phyloP scores from a whole-genome alignment of 2,329 filamentous ascomycete species.

The Nothophoma quercina region DNA sequence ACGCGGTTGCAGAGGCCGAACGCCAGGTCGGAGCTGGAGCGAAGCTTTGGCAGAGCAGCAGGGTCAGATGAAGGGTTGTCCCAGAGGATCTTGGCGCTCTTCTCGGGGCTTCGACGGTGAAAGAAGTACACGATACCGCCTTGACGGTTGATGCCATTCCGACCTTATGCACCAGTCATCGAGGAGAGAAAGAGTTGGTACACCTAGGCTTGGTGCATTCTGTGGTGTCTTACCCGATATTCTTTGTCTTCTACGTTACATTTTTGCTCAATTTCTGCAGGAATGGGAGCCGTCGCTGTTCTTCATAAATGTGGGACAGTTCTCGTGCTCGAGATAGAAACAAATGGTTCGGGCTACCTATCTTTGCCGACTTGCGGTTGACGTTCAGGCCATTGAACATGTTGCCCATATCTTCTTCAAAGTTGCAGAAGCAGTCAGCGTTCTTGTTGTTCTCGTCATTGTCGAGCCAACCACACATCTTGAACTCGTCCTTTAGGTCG shows the following conservation, averaged over 20 bases:
- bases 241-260: constrained; percentile 9
- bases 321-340: constrained; percentile 10
- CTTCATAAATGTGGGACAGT: not conserved
- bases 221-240: constrained; percentile 13
- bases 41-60: constrained; percentile 4
- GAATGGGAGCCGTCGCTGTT: not conserved
- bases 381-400: constrained; percentile 11
- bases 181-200: not conserved
- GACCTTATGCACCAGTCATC: constrained; percentile 11
- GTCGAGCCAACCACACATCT: constrained; percentile 17
- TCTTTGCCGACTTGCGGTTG: not conserved
- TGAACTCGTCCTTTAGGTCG: constrained; percentile 11
- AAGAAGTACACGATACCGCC: constrained; percentile 20
- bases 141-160: constrained; percentile 11
- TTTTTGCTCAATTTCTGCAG: constrained; percentile 5
- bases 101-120: constrained; percentile 9
- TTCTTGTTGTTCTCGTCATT: not conserved
- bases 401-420: constrained; percentile 1
- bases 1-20: constrained; percentile 16
- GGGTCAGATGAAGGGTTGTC: not conserved
- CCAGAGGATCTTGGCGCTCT: not conserved
- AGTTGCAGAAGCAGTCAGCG: constrained; percentile 8
- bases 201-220: no score
- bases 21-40: constrained; percentile 18
- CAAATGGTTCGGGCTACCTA: constrained; percentile 19